Evolutionary conservation across 225 moss, liverwort and hornwort genomes (phyloP).

Genomic region (Polytrichum formosum): DNA sequence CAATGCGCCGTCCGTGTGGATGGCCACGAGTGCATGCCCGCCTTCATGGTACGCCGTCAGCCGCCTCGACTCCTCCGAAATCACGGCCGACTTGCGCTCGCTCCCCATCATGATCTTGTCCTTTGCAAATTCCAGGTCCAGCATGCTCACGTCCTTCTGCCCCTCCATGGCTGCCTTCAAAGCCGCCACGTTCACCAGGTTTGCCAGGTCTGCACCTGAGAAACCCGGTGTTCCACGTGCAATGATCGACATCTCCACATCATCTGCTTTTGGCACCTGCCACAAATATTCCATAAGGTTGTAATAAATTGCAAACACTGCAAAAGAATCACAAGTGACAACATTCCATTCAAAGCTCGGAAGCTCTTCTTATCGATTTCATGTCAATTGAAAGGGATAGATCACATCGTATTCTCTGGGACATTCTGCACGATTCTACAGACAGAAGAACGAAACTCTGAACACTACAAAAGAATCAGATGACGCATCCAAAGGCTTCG

Average conservation of each 20-base stretch:
- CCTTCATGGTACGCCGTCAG: constrained; percentile 40
- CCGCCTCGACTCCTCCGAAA: constrained; percentile 24
- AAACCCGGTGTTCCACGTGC: constrained; percentile 28
- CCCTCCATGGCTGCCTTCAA: constrained; percentile 26
- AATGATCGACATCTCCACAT: constrained; percentile 37
- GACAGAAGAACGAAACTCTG: too few species aligned
- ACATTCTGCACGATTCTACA: too few species aligned
- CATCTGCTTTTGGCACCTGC: constrained; percentile 30
- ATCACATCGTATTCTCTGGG: too few species aligned
- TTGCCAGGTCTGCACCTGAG: constrained; percentile 35
- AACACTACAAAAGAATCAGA: too few species aligned
- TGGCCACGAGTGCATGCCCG: constrained; percentile 37
- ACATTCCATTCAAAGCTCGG: too few species aligned
- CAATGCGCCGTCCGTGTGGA: constrained; percentile 15
- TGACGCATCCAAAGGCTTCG: too few species aligned
- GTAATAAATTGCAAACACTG: too few species aligned
- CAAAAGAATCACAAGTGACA: too few species aligned
- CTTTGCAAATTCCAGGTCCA: constrained; percentile 36
- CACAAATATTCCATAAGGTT: too few species aligned
- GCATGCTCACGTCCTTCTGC: constrained; percentile 31
- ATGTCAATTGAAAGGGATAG: too few species aligned
- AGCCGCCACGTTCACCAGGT: constrained; percentile 32
- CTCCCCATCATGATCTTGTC: constrained; percentile 45
- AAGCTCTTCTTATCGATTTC: too few species aligned
- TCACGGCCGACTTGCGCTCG: constrained; percentile 18